Percentiles rank a stretch among this genome's conserved stretches.
Evolutionary conservation across 176 grass and related monocot species (phyloP).

Genomic region (Thalia dealbata): DNA sequence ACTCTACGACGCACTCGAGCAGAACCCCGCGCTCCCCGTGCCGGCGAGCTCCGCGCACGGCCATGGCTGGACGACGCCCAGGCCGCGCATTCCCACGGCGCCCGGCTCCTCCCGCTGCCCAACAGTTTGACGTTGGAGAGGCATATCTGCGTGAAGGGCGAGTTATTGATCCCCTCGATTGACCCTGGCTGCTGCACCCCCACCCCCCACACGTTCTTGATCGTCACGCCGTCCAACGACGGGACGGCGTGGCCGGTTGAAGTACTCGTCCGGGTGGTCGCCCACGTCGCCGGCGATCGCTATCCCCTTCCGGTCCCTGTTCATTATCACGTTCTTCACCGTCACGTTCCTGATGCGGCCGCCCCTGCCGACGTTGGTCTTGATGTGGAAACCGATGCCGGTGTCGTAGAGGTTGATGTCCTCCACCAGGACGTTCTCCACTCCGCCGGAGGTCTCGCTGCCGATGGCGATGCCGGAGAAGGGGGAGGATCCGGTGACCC

Average conservation of each 20-base stretch:
- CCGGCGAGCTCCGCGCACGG: slow-evolving; percentile 53
- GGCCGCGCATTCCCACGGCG: slow-evolving; percentile 48
- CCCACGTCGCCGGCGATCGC: slow-evolving; percentile 12
- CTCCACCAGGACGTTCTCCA: slow-evolving; percentile 9
- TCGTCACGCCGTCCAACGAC: slow-evolving; percentile 33
- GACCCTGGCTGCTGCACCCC: slow-evolving; percentile 44
- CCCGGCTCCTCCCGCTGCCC: neutral
- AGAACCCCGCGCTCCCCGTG: slow-evolving; percentile 26
- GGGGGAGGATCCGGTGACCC: no score
- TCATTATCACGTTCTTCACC: slow-evolving; percentile 2
- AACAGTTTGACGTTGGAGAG: slow-evolving; percentile 63
- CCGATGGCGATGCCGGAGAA: no score
- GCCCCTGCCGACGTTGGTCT: slow-evolving; percentile 15
- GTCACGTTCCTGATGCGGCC: slow-evolving; percentile 14
- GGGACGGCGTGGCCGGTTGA: slow-evolving; percentile 42
- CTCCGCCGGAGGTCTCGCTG: no score
- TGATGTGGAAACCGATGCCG: slow-evolving; percentile 12
- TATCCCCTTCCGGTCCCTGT: slow-evolving; percentile 7
- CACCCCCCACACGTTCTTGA: no score
- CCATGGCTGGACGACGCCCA: slow-evolving; percentile 43
- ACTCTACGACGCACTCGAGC: slow-evolving; percentile 10
- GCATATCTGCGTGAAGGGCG: slow-evolving; percentile 52
- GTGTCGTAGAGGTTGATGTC: slow-evolving; percentile 2
- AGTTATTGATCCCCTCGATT: slow-evolving; percentile 40
- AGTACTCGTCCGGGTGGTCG: slow-evolving; percentile 21